Evolutionary conservation across 768 basidiomycete species (phyloP).

Genomic region (Pulveroboletus sp.): DNA sequence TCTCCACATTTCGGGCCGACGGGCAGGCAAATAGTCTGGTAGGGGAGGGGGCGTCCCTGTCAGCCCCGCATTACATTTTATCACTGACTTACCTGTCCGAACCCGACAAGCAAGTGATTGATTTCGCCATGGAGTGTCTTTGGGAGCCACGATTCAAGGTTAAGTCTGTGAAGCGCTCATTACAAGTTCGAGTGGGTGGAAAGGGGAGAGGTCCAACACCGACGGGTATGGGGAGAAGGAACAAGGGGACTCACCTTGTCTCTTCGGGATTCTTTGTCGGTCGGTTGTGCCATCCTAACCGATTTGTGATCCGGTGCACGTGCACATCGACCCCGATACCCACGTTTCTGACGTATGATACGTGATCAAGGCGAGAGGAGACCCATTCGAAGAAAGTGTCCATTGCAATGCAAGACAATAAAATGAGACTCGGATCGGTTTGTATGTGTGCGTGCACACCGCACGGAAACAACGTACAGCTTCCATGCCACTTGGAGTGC

Average conservation of each 20-base stretch:
- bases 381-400: neutral
- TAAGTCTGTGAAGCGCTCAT: constrained; percentile 41
- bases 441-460: neutral
- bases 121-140: constrained; percentile 67
- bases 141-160: constrained; percentile 82
- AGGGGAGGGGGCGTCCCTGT: neutral
- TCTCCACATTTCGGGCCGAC: constrained; percentile 59
- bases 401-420: neutral
- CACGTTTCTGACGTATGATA: constrained; percentile 47
- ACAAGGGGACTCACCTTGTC: constrained; percentile 51
- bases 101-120: constrained; percentile 77
- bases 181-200: neutral
- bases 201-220: neutral
- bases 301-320: constrained; percentile 92
- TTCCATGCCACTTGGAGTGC: constrained; percentile 82
- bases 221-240: neutral
- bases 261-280: constrained; percentile 84
- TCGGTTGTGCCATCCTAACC: constrained; percentile 86
- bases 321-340: constrained; percentile 97
- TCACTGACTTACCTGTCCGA: constrained; percentile 60
- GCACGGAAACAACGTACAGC: constrained; percentile 41
- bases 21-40: constrained; percentile 62
- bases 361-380: neutral
- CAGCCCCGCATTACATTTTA: neutral
- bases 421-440: neutral